phyloP scores from a whole-genome alignment of 2,329 filamentous ascomycete genomes.

The Ambrosiella xylebori region DNA sequence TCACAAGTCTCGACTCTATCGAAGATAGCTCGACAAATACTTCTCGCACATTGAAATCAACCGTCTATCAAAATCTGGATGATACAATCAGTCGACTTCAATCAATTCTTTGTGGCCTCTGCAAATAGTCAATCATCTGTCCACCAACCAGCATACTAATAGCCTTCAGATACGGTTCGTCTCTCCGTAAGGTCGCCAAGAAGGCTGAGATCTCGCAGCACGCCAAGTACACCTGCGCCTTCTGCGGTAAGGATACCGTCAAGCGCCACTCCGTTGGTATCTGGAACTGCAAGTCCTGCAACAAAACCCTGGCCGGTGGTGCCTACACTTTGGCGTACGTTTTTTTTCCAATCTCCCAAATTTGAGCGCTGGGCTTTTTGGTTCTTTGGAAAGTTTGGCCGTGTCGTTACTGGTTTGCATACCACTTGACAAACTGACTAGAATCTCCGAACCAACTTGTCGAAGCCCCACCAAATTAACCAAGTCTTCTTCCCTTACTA shows the following conservation, averaged over 20 bases:
- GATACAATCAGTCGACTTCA: not conserved
- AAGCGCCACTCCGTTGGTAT: constrained; percentile 84
- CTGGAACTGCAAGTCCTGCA: constrained; percentile 93
- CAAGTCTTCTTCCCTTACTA: constrained; percentile 15
- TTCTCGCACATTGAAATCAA: too few species aligned
- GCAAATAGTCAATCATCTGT: not conserved
- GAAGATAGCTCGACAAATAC: too few species aligned
- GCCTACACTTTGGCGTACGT: constrained; percentile 96
- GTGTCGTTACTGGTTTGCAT: not conserved
- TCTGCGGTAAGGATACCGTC: constrained; percentile 94
- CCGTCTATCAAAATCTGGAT: too few species aligned
- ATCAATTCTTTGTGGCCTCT: not conserved
- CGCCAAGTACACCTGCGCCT: constrained; percentile 92
- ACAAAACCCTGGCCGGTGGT: constrained; percentile 66
- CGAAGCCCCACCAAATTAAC: too few species aligned
- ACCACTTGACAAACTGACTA: not conserved
- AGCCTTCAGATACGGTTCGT: constrained; percentile 74
- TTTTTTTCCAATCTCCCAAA: not conserved
- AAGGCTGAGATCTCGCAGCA: constrained; percentile 99
- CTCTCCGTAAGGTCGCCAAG: constrained; percentile 90
- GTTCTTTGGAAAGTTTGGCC: not conserved
- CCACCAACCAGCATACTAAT: constrained; percentile 15
- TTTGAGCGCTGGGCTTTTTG: not conserved
- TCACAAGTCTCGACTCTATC: too few species aligned
- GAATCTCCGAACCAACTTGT: too few species aligned